Evolutionary conservation across 352 stramenopile genomes (phyloP).

Genomic region (Blastocystis sp.): DNA sequence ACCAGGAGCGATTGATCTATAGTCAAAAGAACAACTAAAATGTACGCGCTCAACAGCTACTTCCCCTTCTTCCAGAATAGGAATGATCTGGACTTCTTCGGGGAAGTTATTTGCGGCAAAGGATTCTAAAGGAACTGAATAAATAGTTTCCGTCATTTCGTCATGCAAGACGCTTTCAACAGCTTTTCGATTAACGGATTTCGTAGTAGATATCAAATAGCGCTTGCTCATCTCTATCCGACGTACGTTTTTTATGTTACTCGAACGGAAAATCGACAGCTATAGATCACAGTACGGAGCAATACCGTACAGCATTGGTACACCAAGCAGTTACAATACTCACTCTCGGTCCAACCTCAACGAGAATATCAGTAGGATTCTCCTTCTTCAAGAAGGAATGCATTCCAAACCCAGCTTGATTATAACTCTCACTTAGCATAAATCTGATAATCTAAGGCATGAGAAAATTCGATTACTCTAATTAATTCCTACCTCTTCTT

Average conservation of each 20-base stretch:
- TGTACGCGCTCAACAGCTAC: slow-evolving; percentile 87
- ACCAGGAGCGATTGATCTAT: slow-evolving; percentile 62
- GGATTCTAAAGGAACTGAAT: slow-evolving; percentile 80
- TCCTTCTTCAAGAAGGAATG: slow-evolving; percentile 7
- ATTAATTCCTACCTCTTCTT: slow-evolving; percentile 15
- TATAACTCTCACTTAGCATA: slow-evolving; percentile 59
- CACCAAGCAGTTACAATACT: slow-evolving; percentile 96
- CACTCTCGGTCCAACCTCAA: slow-evolving; percentile 95
- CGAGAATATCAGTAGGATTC: slow-evolving; percentile 71
- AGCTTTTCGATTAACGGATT: slow-evolving; percentile 71
- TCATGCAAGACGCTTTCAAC: slow-evolving; percentile 80
- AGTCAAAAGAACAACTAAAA: background rate
- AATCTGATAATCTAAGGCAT: slow-evolving; percentile 42
- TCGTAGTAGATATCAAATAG: slow-evolving; percentile 77
- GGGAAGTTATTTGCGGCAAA: slow-evolving; percentile 84
- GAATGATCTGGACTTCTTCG: slow-evolving; percentile 82
- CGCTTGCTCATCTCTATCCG: slow-evolving; percentile 88
- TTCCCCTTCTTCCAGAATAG: slow-evolving; percentile 88
- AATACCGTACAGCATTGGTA: slow-evolving; percentile 84
- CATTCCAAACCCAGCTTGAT: slow-evolving; percentile 38
- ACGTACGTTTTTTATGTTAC: slow-evolving; percentile 81
- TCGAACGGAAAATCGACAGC: slow-evolving; percentile 87
- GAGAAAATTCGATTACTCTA: background rate
- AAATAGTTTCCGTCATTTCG: slow-evolving; percentile 97
- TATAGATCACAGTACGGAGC: background rate